Evolutionary conservation across 192 early-diverging fungal species (phyloP).

Genomic region (Lobosporangium transversale): DNA sequence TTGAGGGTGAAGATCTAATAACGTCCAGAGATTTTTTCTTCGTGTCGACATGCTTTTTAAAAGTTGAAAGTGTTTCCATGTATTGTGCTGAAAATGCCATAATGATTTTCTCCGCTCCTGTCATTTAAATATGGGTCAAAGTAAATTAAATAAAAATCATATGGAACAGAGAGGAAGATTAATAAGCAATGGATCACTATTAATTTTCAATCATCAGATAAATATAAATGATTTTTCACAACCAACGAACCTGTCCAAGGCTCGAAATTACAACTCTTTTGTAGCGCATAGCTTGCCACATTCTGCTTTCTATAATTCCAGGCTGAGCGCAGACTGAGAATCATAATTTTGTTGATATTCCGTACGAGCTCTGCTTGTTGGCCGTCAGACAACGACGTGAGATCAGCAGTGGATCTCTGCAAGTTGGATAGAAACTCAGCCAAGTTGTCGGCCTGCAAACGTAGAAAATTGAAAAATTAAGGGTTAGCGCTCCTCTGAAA

Average conservation of each 20-base stretch:
- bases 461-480: background rate
- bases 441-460: conserved; percentile 18
- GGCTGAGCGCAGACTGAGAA: conserved; percentile 31
- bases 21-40: conserved; percentile 9
- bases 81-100: conserved; percentile 28
- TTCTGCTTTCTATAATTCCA: conserved; percentile 45
- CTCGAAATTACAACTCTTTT: conserved; percentile 18
- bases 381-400: background rate
- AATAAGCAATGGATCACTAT: no score
- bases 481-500: no score
- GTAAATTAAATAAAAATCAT: background rate
- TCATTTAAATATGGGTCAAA: background rate
- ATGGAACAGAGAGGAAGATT: background rate
- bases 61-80: conserved; percentile 6
- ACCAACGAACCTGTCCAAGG: conserved; percentile 43
- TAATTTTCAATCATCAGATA: no score
- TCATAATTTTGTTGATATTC: conserved; percentile 39
- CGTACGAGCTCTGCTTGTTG: conserved; percentile 14
- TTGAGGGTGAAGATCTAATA: conserved; percentile 7
- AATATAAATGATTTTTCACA: no score
- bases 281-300: conserved; percentile 24
- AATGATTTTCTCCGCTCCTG: conserved; percentile 30
- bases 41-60: background rate
- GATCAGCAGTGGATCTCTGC: conserved; percentile 4
- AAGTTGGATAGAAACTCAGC: conserved; percentile 18